Conservation (phyloP, 305 asterid genomes). For the Fraxinus sp. region DNA sequence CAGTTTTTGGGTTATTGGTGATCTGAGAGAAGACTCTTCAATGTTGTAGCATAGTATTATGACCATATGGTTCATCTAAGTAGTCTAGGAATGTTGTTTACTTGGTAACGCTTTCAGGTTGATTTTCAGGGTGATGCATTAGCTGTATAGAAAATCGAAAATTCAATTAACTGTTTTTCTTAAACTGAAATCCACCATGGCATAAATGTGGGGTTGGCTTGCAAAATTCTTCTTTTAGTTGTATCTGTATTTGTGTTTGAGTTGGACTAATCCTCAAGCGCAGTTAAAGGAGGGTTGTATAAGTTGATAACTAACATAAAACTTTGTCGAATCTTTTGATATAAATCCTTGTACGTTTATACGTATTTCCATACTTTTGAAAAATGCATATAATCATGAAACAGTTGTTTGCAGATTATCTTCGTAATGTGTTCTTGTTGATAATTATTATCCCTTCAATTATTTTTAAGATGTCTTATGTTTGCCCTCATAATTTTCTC, state of each 20-base stretch:
- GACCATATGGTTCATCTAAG: neutral
- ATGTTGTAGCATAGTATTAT: neutral
- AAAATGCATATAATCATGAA: neutral
- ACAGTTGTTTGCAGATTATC: neutral
- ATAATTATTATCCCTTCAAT: neutral
- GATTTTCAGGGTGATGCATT: neutral
- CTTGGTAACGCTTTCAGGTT: neutral
- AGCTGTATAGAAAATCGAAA: neutral
- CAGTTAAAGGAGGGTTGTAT: neutral
- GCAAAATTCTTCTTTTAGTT: neutral
- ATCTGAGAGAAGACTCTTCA: neutral
- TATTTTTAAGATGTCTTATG: neutral
- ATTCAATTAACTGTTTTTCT: neutral
- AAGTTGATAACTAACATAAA: neutral
- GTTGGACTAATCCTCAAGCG: neutral
- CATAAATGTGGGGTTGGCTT: neutral
- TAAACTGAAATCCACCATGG: neutral
- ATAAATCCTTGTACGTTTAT: neutral
- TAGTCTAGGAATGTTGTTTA: neutral
- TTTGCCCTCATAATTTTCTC: neutral
- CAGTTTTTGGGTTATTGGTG: neutral
- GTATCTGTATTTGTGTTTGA: neutral
- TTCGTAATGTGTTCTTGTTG: neutral
- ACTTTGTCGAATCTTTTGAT: neutral
- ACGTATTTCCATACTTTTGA: neutral